These are phyloP conservation scores for Penicillium egyptiacum DNA, from an alignment of 495 filamentous ascomycete species.

Conservation along the genomic window DNA sequence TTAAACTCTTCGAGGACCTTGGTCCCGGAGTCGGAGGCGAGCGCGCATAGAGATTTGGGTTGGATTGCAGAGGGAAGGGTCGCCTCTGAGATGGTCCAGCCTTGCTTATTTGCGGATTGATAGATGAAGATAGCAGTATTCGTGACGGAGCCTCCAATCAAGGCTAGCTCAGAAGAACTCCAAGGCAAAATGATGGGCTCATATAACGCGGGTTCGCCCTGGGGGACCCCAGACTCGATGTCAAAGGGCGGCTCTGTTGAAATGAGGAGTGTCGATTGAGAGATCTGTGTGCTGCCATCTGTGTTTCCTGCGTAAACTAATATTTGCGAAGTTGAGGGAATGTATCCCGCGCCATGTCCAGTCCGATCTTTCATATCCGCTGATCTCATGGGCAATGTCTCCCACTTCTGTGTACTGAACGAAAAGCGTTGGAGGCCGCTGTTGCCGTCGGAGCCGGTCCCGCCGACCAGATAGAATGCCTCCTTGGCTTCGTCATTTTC, in stretches of 20 bases:
- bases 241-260: constrained; percentile 56
- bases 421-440: constrained; percentile 81
- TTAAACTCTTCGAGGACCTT: constrained; percentile 84
- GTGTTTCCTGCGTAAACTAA: constrained; percentile 79
- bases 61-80: constrained; percentile 58
- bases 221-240: constrained; percentile 49
- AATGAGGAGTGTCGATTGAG: constrained; percentile 76
- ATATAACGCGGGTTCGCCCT: constrained; percentile 60
- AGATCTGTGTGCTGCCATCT: constrained; percentile 51
- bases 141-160: constrained; percentile 69
- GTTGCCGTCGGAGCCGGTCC: constrained; percentile 58
- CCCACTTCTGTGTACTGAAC: constrained; percentile 76
- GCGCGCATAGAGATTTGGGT: constrained; percentile 57
- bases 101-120: constrained; percentile 37
- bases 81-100: constrained; percentile 65
- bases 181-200: constrained; percentile 75
- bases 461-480: constrained; percentile 83
- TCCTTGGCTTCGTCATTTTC: constrained; percentile 48
- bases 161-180: constrained; percentile 66
- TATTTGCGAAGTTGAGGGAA: constrained; percentile 68
- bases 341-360: constrained; percentile 73
- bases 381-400: constrained; percentile 55
- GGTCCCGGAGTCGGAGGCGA: constrained; percentile 65
- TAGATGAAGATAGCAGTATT: constrained; percentile 72
- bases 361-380: constrained; percentile 65